Evolutionary conservation across 306 rosid genomes (phyloP).

Genomic region (Cicer bijugum): DNA sequence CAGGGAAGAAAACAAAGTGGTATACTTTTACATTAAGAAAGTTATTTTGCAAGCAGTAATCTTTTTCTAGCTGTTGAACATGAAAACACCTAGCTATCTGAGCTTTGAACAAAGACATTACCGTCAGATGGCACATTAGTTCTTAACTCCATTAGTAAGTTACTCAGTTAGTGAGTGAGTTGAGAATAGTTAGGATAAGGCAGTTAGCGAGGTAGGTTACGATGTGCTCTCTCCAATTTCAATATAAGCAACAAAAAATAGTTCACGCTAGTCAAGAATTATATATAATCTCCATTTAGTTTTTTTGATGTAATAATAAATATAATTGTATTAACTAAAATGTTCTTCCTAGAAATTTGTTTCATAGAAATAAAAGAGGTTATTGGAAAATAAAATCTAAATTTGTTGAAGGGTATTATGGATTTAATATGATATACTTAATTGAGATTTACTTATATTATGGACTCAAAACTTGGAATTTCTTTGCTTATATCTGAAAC

Average conservation of each 20-base stretch:
- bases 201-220: slow-evolving; percentile 1
- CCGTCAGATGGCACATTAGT: not conserved
- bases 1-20: not conserved
- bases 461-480: too few relatives aligned
- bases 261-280: not conserved
- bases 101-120: slow-evolving; percentile 17
- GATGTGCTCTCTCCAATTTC: not conserved
- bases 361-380: too few relatives aligned
- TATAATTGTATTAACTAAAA: not conserved
- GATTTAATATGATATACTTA: too few relatives aligned
- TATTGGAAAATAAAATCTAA: too few relatives aligned
- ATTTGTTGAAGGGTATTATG: too few relatives aligned
- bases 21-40: slow-evolving; percentile 6
- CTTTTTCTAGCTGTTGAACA: slow-evolving; percentile 20
- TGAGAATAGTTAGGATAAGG: not conserved
- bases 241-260: not conserved
- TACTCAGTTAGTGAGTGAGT: not conserved
- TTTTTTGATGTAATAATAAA: not conserved
- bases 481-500: too few relatives aligned
- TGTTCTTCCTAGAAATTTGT: not conserved
- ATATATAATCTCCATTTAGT: not conserved
- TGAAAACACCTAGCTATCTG: slow-evolving; percentile 27
- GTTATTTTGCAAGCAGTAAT: slow-evolving; percentile 35
- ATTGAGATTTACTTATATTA: too few relatives aligned
- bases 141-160: not conserved